Base-by-base conservation (phyloP, 2,329 filamentous ascomycete genomes). In the Colletotrichum shisoi region DNA sequence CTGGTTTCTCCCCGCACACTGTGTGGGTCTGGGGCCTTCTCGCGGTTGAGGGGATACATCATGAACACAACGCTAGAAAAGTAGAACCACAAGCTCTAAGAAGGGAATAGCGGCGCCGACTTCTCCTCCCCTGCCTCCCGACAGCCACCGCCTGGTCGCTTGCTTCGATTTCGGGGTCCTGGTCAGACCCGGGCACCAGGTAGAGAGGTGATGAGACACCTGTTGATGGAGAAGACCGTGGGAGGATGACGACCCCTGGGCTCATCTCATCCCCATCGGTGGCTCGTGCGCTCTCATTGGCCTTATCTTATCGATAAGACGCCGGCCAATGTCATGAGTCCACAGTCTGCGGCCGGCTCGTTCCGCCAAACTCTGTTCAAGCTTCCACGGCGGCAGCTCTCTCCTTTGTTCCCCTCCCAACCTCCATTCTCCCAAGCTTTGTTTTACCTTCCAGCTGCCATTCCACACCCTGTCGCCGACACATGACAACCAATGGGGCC, bases 351-450 rank as follows among this genome's bases (percentile, higher is more conserved):
- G 46, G n/a, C 34, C 48, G 60, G 64, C 54, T 63, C 60, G 60
- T 63, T 57, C 64, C 64, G 42, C 42, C 15, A 63, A 59, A 67
- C 42, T 58, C 37, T 64, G 48, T 67, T 54, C 40, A 46, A 63
- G 60, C 52, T 52, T 48, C 44, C 40, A 31, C 27, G 27, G 27
- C 15, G 58, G 42, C 9, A 63, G 42, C 56, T 66, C 24, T 17
- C 13, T 49, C 27, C 27, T 21, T 4, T 27, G 24, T 27, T 27
- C 24, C 24, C 24, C 27, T 8, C 13, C 24, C 15, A 12, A 60
- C 57, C n/a, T 45, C 62, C 45, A n/a, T 49, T 45, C 6, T 27
- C 13, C n/a, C 24, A 54, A 42, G 44, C 49, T 4, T 24, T 48
- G 7, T 24, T 19, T 27, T 12, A 51, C 31, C 39, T 12, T 6